A percentile compares a stretch with the other conserved stretches of the same genome.
These are phyloP conservation scores for Podosphaera leucotricha DNA, from an alignment of 2,329 filamentous ascomycete species.

Conservation along the genomic window DNA sequence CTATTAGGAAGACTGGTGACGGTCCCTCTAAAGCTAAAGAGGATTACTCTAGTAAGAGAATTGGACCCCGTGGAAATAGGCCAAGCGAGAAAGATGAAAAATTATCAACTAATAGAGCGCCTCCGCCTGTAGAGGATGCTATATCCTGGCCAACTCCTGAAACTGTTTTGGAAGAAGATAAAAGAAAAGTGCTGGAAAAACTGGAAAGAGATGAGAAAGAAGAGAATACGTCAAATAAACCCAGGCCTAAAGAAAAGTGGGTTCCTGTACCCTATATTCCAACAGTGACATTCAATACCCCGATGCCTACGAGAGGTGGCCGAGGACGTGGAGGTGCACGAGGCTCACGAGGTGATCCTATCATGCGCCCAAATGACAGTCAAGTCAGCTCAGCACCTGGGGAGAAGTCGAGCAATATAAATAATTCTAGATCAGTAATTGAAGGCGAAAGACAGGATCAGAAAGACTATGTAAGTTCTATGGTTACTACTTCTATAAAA, in stretches of 20 bases:
- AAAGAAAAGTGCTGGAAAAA: conserved; percentile 47
- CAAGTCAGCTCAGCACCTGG: conserved; percentile 6
- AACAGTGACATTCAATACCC: conserved; percentile 68
- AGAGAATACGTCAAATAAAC: conserved; percentile 28
- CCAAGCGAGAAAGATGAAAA: conserved; percentile 15
- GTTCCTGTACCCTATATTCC: conserved; percentile 62
- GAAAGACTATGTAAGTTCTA: conserved; percentile 8
- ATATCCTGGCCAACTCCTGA: conserved; percentile 81
- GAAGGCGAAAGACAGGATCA: conserved; percentile 1
- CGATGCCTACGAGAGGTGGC: conserved; percentile 39
- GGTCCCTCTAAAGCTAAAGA: conserved; percentile 12
- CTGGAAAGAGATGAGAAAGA: conserved; percentile 39
- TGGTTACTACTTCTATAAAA: conserved; percentile 14
- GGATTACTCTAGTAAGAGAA: conserved; percentile 12
- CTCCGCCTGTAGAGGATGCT: conserved; percentile 52
- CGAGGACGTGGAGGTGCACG: conserved; percentile 22
- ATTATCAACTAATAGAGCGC: conserved; percentile 16
- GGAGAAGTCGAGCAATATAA: conserved; percentile 10
- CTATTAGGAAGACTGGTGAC: conserved; percentile 20
- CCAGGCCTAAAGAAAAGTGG: conserved; percentile 60
- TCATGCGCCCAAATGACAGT: conserved; percentile 16
- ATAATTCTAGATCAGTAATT: not conserved
- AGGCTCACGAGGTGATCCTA: conserved; percentile 18
- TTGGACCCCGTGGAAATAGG: conserved; percentile 13
- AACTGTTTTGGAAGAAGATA: conserved; percentile 49